Percentiles rank a stretch among this genome's conserved stretches.
Evolutionary conservation across 1,284 basidiomycete species (phyloP).

Genomic region (Cryptococcus depauperatus): DNA sequence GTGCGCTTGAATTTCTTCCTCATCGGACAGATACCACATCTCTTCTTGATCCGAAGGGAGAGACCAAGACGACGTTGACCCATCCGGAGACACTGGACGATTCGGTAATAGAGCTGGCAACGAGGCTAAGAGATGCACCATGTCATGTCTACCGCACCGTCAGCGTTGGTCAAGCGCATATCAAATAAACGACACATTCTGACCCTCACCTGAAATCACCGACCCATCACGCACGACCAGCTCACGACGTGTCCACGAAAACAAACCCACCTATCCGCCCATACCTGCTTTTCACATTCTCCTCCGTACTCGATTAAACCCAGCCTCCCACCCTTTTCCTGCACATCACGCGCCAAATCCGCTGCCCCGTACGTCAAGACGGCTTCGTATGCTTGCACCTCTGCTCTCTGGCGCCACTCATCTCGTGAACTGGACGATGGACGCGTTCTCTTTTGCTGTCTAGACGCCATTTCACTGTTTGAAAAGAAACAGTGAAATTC

Average conservation of each 20-base stretch:
- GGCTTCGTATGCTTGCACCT: constrained; percentile 36
- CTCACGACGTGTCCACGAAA: not conserved
- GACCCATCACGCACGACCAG: not conserved
- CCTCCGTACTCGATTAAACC: constrained; percentile 26
- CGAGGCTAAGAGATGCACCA: constrained; percentile 59
- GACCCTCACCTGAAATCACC: not conserved
- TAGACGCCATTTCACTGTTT: too few species aligned
- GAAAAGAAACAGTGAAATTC: too few species aligned
- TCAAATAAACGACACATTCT: not conserved
- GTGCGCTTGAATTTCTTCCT: constrained; percentile 57
- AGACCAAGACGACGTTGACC: constrained; percentile 20
- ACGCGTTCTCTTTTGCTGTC: too few species aligned
- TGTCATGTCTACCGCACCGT: constrained; percentile 57
- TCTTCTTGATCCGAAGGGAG: constrained; percentile 75
- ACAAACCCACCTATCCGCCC: constrained; percentile 34
- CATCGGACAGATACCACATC: constrained; percentile 62
- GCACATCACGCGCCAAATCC: constrained; percentile 9
- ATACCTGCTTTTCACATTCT: constrained; percentile 17
- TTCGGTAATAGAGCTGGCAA: constrained; percentile 9
- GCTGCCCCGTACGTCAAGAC: constrained; percentile 22
- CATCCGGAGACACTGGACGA: constrained; percentile 1
- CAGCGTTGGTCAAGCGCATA: constrained; percentile 1
- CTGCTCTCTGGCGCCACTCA: too few species aligned
- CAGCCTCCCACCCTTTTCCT: constrained; percentile 1
- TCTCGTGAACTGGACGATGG: too few species aligned